Evolutionary conservation across 352 stramenopile genomes (phyloP).

Genomic region (Phytophthora kernoviae): DNA sequence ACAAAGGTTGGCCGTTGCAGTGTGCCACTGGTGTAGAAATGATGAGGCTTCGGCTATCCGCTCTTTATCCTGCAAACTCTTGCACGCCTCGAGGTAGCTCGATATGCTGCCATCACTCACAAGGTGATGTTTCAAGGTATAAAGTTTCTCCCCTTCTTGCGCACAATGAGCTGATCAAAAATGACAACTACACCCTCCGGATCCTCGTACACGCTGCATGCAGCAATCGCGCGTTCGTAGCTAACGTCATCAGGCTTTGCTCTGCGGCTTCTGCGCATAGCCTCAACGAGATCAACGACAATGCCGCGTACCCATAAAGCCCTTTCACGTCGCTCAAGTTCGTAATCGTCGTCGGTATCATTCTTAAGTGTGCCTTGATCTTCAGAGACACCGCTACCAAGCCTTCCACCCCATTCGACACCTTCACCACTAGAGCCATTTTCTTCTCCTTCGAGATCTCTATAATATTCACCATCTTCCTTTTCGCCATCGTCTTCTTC

Average conservation of each 20-base stretch:
- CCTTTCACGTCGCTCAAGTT: slow-evolving; percentile 25
- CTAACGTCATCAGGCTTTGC: slow-evolving; percentile 31
- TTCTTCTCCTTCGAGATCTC: slow-evolving; percentile 16
- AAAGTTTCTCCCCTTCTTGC: slow-evolving; percentile 8
- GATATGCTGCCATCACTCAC: slow-evolving; percentile 43
- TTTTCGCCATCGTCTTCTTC: slow-evolving; percentile 31
- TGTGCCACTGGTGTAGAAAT: slow-evolving; percentile 48
- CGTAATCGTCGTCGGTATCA: slow-evolving; percentile 1
- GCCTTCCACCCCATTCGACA: slow-evolving; percentile 1
- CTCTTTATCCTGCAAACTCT: slow-evolving; percentile 28
- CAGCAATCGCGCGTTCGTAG: slow-evolving; percentile 44
- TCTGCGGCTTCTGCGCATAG: slow-evolving; percentile 34
- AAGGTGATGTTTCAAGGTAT: slow-evolving; percentile 25
- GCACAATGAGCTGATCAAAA: slow-evolving; percentile 39
- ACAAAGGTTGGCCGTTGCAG: slow-evolving; percentile 24
- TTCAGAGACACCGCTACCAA: background rate
- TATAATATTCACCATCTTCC: slow-evolving; percentile 11
- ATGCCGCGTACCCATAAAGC: slow-evolving; percentile 26
- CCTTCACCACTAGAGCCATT: slow-evolving; percentile 3
- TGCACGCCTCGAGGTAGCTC: slow-evolving; percentile 49
- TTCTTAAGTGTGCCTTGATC: background rate
- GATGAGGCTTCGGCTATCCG: slow-evolving; percentile 39
- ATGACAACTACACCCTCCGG: slow-evolving; percentile 39
- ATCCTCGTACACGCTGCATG: slow-evolving; percentile 48
- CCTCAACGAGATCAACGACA: slow-evolving; percentile 32